Base-by-base conservation (phyloP, 768 basidiomycete genomes). In the Botryobasidium botryosum region DNA sequence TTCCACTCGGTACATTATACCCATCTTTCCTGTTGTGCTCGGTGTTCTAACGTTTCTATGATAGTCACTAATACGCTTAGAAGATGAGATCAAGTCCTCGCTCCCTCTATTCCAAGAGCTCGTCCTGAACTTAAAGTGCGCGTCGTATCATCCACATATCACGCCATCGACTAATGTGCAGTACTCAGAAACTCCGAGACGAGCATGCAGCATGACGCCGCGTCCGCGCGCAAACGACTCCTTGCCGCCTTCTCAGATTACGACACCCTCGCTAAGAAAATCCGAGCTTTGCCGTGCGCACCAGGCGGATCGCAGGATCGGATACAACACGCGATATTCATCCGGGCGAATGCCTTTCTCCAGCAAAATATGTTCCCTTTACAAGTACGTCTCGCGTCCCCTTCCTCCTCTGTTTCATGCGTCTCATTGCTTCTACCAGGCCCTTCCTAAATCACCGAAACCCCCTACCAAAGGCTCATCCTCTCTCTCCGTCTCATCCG, bases 101-200 rank as follows among this genome's bases (percentile, higher is more conserved):
- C 68, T 97, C 3, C 87, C 88, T 3, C 75, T 79, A 50, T 91
- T 92, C 57, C 86, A 92, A 53, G 88, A 92, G 55, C 67, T 90
- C 21, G 59, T 94, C 24, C 58, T n/a, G n/a, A n/a, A n/a, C n/a
- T n/a, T n/a, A n/a, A n/a, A n/a, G n/a, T n/a, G n/a, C n/a, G n/a
- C n/a, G n/a, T n/a, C n/a, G n/a, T n/a, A n/a, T n/a, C n/a, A n/a
- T n/a, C n/a, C n/a, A n/a, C n/a, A n/a, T n/a, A n/a, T n/a, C n/a
- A n/a, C n/a, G n/a, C n/a, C n/a, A n/a, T n/a, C n/a, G n/a, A n/a
- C n/a, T n/a, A n/a, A n/a, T n/a, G n/a, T n/a, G n/a, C n/a, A n/a
- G n/a, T n/a, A n/a, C n/a, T n/a, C n/a, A n/a, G n/a, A n/a, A n/a
- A n/a, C n/a, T n/a, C n/a, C 51, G 51, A 56, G 24, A 29, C 50